Conservation (phyloP, 2,329 filamentous ascomycete species). For the Penicillium sp. region DNA sequence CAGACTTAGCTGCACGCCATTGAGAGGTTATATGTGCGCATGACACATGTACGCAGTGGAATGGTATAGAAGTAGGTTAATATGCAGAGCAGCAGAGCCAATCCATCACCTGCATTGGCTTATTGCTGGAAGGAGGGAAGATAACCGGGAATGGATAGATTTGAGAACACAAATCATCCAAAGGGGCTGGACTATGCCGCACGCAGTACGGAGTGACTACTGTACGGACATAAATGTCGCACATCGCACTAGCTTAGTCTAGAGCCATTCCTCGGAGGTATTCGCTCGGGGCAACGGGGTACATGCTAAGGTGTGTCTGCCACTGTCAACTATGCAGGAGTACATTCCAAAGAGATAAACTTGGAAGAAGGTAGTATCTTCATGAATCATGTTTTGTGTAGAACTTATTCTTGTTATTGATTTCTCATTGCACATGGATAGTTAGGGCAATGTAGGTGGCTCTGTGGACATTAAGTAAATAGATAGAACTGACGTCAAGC, state of each 20-base stretch:
- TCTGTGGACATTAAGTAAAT: too few relatives aligned
- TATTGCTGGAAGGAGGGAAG: too few relatives aligned
- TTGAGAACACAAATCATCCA: too few relatives aligned
- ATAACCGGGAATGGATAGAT: too few relatives aligned
- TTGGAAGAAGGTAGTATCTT: too few relatives aligned
- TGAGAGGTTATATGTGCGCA: constrained; percentile 1
- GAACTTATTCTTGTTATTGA: too few relatives aligned
- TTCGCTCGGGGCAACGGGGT: constrained; percentile 5
- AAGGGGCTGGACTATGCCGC: too few relatives aligned
- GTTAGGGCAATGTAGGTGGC: too few relatives aligned
- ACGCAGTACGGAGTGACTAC: too few relatives aligned
- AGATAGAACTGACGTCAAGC: constrained; percentile 12
- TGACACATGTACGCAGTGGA: not conserved
- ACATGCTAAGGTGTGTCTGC: not conserved
- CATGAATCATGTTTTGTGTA: too few relatives aligned
- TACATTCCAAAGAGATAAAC: not conserved
- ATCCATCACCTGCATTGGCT: not conserved
- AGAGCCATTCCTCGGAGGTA: constrained; percentile 6
- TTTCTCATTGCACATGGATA: too few relatives aligned
- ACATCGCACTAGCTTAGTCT: constrained; percentile 14
- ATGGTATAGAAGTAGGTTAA: constrained; percentile 3
- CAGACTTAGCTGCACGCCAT: not conserved
- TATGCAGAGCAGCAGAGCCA: constrained; percentile 5
- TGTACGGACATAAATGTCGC: too few relatives aligned
- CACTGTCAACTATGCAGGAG: constrained; percentile 6